A percentile compares a stretch with the other conserved stretches of the same genome.
These are phyloP conservation scores for Steccherinum ochraceum DNA, from an alignment of 768 basidiomycete genomes.

Conservation along the genomic window DNA sequence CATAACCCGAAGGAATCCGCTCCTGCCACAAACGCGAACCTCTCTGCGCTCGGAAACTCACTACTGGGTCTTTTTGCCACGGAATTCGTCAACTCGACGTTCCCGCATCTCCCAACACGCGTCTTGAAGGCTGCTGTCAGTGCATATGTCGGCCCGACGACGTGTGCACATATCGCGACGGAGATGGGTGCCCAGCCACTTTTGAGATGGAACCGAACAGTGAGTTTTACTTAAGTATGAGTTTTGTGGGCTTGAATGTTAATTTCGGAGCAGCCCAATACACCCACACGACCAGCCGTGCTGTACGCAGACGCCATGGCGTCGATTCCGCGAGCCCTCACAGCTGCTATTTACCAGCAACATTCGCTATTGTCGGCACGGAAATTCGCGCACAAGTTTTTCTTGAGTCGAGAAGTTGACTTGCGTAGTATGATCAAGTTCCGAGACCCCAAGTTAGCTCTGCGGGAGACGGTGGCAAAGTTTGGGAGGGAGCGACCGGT, in stretches of 20 bases:
- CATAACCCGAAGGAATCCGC: constrained; percentile 48
- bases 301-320: constrained; percentile 85
- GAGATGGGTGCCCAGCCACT: constrained; percentile 78
- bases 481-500: constrained; percentile 60
- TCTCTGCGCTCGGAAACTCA: constrained; percentile 76
- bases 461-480: constrained; percentile 66
- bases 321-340: constrained; percentile 79
- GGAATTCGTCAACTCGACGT: constrained; percentile 74
- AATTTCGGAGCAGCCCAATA: constrained; percentile 34
- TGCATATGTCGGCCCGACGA: constrained; percentile 82
- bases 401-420: constrained; percentile 83
- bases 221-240: constrained; percentile 29
- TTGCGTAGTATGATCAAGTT: constrained; percentile 76
- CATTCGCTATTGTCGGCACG: constrained; percentile 83
- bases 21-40: constrained; percentile 66
- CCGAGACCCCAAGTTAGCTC: constrained; percentile 71
- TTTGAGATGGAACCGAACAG: constrained; percentile 76
- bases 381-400: constrained; percentile 82
- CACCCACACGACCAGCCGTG: constrained; percentile 41
- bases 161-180: constrained; percentile 78
- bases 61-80: constrained; percentile 87
- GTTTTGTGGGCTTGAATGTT: not conserved
- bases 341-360: constrained; percentile 84
- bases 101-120: constrained; percentile 87
- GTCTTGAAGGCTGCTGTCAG: constrained; percentile 89